Conservation (phyloP, 768 basidiomycete species). For the Rhizopogon sp. region DNA sequence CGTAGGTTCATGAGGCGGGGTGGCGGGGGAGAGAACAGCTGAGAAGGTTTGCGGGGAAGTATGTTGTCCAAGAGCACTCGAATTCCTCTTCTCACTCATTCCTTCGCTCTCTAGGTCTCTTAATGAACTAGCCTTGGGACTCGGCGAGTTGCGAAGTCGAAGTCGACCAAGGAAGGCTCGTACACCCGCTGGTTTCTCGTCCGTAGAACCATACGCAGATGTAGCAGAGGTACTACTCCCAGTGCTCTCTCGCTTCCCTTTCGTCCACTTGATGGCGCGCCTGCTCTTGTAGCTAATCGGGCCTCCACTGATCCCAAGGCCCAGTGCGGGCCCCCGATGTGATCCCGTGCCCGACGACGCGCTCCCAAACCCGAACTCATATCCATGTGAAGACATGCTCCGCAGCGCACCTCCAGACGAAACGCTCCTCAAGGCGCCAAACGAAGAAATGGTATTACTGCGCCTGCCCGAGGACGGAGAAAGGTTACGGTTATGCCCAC, state of each 20-base stretch:
- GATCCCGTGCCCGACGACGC: conserved; percentile 14
- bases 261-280: conserved; percentile 14
- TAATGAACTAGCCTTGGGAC: conserved; percentile 18
- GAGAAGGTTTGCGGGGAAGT: neutral
- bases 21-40: neutral
- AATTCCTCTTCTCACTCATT: neutral
- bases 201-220: conserved; percentile 12
- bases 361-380: conserved; percentile 16
- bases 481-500: conserved; percentile 15
- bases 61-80: neutral
- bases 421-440: conserved; percentile 23
- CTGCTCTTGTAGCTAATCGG: neutral
- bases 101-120: conserved; percentile 18
- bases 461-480: conserved; percentile 11
- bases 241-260: conserved; percentile 6
- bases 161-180: conserved; percentile 23
- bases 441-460: conserved; percentile 21
- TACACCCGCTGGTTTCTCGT: conserved; percentile 22
- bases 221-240: conserved; percentile 7
- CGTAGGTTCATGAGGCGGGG: conserved; percentile 11
- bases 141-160: conserved; percentile 22
- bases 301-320: neutral
- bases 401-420: conserved; percentile 26
- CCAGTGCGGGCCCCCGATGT: neutral
- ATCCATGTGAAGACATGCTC: conserved; percentile 13